Conservation (phyloP, 768 basidiomycete genomes). For the Boletus reticulatus region DNA sequence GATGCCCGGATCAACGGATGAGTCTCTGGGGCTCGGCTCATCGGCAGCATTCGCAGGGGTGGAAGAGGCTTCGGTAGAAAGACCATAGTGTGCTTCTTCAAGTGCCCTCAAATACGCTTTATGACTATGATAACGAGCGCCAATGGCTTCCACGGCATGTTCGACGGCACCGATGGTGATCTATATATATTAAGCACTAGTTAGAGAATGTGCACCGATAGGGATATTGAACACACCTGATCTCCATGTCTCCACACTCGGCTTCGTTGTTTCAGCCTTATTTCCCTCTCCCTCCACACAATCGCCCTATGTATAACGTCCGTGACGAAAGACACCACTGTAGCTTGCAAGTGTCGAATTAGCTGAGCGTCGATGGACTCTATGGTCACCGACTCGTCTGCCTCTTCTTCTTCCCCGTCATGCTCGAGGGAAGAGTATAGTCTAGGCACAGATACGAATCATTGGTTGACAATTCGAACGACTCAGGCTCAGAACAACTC, state of each 20-base stretch:
- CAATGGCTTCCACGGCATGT: conserved; percentile 50
- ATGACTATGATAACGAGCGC: conserved; percentile 36
- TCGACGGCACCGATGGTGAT: conserved; percentile 43
- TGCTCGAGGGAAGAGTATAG: conserved; percentile 30
- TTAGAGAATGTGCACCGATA: neutral
- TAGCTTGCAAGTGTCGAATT: conserved; percentile 43
- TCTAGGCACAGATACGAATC: conserved; percentile 9
- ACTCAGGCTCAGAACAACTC: conserved; percentile 14
- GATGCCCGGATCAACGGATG: conserved; percentile 3
- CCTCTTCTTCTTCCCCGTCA: conserved; percentile 10
- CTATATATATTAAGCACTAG: conserved; percentile 35
- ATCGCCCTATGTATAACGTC: conserved; percentile 51
- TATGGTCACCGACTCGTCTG: conserved; percentile 19
- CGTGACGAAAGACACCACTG: conserved; percentile 50
- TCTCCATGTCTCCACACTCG: conserved; percentile 56
- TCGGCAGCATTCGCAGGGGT: conserved; percentile 6
- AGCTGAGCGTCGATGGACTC: conserved; percentile 49
- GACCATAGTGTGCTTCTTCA: conserved; percentile 12
- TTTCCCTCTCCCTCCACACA: conserved; percentile 57
- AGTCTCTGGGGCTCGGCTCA: conserved; percentile 11
- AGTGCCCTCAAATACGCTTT: conserved; percentile 41
- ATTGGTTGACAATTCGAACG: conserved; percentile 3
- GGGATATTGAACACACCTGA: conserved; percentile 33
- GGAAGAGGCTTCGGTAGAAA: neutral
- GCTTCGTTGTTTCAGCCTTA: conserved; percentile 52